Evolutionary conservation across 106 monocot species (phyloP), one percentile per base, ranked within the genome.

Genomic region (Apostasia ramifera): DNA sequence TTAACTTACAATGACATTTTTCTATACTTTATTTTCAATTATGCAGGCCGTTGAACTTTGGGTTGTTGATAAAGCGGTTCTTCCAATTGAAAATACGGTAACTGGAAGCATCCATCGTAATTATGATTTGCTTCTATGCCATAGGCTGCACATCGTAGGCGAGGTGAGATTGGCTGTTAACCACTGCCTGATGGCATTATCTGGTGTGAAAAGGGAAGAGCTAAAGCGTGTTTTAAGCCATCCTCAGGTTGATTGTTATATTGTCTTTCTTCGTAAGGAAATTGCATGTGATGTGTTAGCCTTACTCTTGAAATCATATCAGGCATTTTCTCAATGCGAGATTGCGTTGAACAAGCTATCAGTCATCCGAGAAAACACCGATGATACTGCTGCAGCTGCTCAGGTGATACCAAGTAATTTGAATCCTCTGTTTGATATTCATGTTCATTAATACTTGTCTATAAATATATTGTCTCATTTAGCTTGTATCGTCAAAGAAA

Each of bases 1-100:
- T 59, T 3, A 59, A 26, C 26, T 59, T 13, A 39, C 38, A 3
- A n/a, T 45, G 2, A 7, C 13, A 11, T 49, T 9, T 51, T 9
- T 46, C 15, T 66, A 50, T 51, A 38, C 11, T 51, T 52, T 61
- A 1, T 10, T 61, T 55, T 4, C 26, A 26, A 66, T 52, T 26
- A 74, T 52, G 8, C 73, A 92, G 92, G 88, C 92, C 55, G 88
- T 92, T 65, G 88, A 92, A 79, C 68, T 85, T 44, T 85, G 85
- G 85, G 69, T 83, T 40, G 92, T 77, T 60, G 92, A 92, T 62
- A 85, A 82, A 77, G 88, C 92, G 47, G 79, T 92, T 74, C 88
- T 92, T 71, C 92, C 88, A 5, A 85, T 92, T 67, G 92, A 88
- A 63, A 92, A 92, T 72, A 80, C 88, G n/a, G 60, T 81, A 50